Base-by-base conservation (phyloP, 1,284 basidiomycete species). In the Volvariella surrecta region DNA sequence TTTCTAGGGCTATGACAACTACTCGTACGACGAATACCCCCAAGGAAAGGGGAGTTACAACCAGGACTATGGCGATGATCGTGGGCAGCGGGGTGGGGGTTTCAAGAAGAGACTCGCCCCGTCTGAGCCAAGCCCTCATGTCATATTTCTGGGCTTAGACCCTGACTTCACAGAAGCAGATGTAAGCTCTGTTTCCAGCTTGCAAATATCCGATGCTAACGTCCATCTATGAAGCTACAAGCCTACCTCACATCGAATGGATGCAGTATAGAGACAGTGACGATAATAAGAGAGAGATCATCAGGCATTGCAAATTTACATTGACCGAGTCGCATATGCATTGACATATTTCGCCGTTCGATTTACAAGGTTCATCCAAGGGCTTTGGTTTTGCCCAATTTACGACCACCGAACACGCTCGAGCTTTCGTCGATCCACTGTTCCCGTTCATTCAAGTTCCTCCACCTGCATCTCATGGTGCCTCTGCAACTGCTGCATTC, bases 341-440 rank as follows among this genome's bases (percentile, higher is more conserved):
- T 85, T 85, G 68, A 86, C 79, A 63, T 76, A 70, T 59, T 64
- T 68, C 66, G 66, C 68, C 63, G 54, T 75, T 74, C 64, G 68
- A 73, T 74, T 74, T 73, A 66, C 66, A 84, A 84, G 89, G 91
- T 75, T 64, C 74, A 49, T 92, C 89, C 44, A 93, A 93, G 67
- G 84, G 88, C 55, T 95, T 94, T 59, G 93, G 91, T 42, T 97
- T 97, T 63, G 92, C 89, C 53, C 85, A 90, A 62, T 96, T 97
- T 61, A 66, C 82, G 24, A 82, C 73, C 47, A 71, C 85, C 38
- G 87, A 89, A 53, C 84, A 89, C 50, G 91, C 93, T 11, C 75
- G 80, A 48, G 77, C 83, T 7, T 94, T 96, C 61, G 83, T 97
- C 58, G 82, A 89, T 51, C 83, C 87, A 34, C 76, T 84, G 47